Percentiles rank a stretch among this genome's conserved stretches.
These are phyloP conservation scores for Dinochytrium kinnereticum DNA, from an alignment of 371 early-diverging fungal genomes.

Conservation along the genomic window DNA sequence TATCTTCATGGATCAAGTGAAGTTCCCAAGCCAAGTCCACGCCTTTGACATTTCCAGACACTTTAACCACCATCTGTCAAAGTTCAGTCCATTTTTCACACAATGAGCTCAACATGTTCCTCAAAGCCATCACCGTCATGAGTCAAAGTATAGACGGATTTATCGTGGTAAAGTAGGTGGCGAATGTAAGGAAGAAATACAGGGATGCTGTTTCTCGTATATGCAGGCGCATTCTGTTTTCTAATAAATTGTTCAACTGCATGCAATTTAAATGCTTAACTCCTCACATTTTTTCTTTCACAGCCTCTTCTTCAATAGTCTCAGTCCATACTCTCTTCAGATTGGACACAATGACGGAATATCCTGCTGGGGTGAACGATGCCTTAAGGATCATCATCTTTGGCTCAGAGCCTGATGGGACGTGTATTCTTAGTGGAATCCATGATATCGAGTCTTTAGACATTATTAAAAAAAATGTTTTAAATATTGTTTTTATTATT, in stretches of 20 bases:
- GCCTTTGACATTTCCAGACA: not conserved
- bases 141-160: not conserved
- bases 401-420: not conserved
- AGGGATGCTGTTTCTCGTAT: not conserved
- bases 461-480: not conserved
- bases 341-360: not conserved
- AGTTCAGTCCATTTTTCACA: not conserved
- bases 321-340: slow-evolving; percentile 3
- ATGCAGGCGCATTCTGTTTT: not conserved
- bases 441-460: not conserved
- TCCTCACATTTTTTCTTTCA: not conserved
- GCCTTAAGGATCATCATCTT: not conserved
- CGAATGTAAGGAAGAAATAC: slow-evolving; percentile 4
- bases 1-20: not conserved
- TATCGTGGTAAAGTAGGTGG: not conserved
- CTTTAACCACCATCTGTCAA: not conserved
- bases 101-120: not conserved
- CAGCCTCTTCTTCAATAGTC: not conserved
- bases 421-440: not conserved
- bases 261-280: not conserved
- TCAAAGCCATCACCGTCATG: not conserved
- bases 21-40: slow-evolving; percentile 6
- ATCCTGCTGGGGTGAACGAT: not conserved
- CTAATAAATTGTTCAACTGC: not conserved
- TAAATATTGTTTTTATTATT: not conserved